Evolutionary conservation across 73 alveolate species (phyloP), one percentile per base, ranked within the genome.

Genomic region (Paramecium caudatum): DNA sequence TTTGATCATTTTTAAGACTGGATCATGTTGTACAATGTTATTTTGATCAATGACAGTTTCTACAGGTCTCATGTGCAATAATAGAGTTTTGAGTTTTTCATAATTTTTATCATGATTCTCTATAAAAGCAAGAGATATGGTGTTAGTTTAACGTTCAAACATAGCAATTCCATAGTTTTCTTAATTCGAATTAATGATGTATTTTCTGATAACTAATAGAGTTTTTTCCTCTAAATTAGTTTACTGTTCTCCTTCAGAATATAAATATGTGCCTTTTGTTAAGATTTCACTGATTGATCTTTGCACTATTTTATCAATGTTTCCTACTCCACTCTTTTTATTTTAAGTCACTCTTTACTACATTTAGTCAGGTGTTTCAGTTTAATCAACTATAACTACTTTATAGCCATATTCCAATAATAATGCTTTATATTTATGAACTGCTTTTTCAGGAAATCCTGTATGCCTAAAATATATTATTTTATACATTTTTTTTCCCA

Each of bases 371-470:
- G 95, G 95, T 19, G 95, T 92, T 63, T 94, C 95, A 8, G 94
- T 93, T 46, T 94, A 49, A 37, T 92, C 96, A 7, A 91, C 94
- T 5, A 95, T 94, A 5, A 92, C 96, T 17, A 95, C 95, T 21
- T 82, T 91, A 47, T 47, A 88, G 27, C 97, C 95, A 49, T 46
- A 83, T 6, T 81, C 62, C 23, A 93, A 68, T 7, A 92, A 93
- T 48, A 13, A 65, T 6, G 91, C 65, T 10, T 91, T 82, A 48
- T 61, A 93, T 63, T 94, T 92, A 46, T 91, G 91, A 3, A 82
- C 61, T 21, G 91, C 92, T 37, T 87, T 93, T 91, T 94, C 98
- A 1, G 98, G 98, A 61, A 94, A 94, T 82, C 98, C 98, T n/a
- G 95, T 95, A 80, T 94, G 98, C 82, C 84, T 68, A 27, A 10